A percentile compares a stretch with the other conserved stretches of the same genome.
These are phyloP conservation scores for Aquilaria yunnanensis DNA, from an alignment of 345 rosid species.

Conservation along the genomic window DNA sequence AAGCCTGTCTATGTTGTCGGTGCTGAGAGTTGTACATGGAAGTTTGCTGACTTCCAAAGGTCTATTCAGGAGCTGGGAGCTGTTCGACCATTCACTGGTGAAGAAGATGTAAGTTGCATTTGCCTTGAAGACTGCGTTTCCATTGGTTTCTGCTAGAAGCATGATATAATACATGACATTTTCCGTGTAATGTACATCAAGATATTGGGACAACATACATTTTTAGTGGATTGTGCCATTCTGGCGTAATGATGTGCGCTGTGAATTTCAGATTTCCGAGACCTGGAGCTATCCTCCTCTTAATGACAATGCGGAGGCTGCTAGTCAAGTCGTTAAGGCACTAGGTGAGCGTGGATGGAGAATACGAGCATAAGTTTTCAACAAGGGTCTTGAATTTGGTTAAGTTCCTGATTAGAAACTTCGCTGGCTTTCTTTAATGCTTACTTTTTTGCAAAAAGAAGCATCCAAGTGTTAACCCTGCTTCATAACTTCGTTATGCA, in stretches of 20 bases:
- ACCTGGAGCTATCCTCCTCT: conserved; percentile 84
- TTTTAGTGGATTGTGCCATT: no score
- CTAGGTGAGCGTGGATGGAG: conserved; percentile 68
- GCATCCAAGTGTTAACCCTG: no score
- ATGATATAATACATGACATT: no score
- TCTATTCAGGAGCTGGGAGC: conserved; percentile 60
- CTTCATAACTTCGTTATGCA: no score
- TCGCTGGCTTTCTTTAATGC: no score
- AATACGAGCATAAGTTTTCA: conserved; percentile 15
- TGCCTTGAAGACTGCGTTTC: background rate
- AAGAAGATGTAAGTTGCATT: conserved; percentile 65
- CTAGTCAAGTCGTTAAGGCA: conserved; percentile 52
- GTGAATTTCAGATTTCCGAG: conserved; percentile 48
- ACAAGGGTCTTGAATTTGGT: no score
- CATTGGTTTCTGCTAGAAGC: background rate
- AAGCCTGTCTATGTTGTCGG: conserved; percentile 86
- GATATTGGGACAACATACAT: no score
- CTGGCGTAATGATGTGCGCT: no score
- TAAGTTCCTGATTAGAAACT: no score
- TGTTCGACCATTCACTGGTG: conserved; percentile 66
- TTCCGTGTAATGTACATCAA: no score
- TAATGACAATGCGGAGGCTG: conserved; percentile 75
- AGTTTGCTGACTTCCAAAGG: conserved; percentile 74
- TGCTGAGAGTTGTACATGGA: conserved; percentile 80
- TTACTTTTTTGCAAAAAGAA: no score